These are phyloP conservation scores for Dendrocalamus sinicus DNA, from an alignment of 176 grass and related monocot species.

Conservation along the genomic window DNA sequence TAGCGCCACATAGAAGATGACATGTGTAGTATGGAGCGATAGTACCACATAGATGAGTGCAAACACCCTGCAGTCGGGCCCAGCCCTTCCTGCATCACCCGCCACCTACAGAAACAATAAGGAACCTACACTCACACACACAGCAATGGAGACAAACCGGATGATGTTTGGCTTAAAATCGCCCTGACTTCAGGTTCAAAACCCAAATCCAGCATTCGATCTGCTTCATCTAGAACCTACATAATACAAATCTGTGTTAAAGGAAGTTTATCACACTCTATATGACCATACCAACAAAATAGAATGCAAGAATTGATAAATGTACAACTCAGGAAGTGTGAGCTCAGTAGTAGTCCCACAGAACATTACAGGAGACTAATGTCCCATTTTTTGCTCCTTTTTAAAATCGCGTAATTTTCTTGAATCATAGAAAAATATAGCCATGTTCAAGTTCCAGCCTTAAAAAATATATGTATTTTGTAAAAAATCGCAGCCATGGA, in stretches of 20 bases:
- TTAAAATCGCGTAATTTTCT: too few relatives aligned
- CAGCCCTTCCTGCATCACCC: not conserved
- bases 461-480: not conserved
- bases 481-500: constrained; percentile 18
- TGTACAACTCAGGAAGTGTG: constrained; percentile 23
- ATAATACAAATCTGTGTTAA: constrained; percentile 31
- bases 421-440: too few relatives aligned
- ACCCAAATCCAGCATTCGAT: constrained; percentile 98
- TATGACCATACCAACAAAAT: constrained; percentile 12
- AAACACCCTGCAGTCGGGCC: not conserved
- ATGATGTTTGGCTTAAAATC: constrained; percentile 91
- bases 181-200: constrained; percentile 97
- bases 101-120: not conserved
- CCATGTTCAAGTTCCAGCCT: not conserved
- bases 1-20: not conserved
- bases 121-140: not conserved
- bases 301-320: constrained; percentile 21
- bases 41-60: not conserved
- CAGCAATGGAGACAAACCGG: constrained; percentile 54
- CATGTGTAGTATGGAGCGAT: not conserved
- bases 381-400: too few relatives aligned
- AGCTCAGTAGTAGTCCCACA: not conserved
- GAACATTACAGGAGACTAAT: not conserved
- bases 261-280: not conserved
- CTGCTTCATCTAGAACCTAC: constrained; percentile 99